These are phyloP conservation scores for Spiraea crenata DNA, from an alignment of 331 rosid species.

Conservation along the genomic window DNA sequence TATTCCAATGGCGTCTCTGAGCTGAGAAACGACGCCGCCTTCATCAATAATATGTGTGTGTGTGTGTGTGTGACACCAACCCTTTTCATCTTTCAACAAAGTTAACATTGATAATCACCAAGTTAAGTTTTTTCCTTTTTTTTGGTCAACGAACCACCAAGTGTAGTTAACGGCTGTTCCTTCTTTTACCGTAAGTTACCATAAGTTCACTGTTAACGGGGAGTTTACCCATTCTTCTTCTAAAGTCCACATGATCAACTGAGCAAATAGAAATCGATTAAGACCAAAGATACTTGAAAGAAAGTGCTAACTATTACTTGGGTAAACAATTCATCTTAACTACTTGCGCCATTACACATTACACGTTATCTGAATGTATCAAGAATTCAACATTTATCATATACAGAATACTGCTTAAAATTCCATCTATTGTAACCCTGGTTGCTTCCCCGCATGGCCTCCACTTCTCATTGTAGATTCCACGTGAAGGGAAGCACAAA, in stretches of 20 bases:
- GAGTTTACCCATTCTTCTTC: no score
- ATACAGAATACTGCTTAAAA: constrained; percentile 6
- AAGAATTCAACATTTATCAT: constrained; percentile 7
- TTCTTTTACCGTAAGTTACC: no score
- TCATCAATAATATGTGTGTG: no score
- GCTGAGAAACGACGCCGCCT: constrained; percentile 5
- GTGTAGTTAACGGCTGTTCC: no score
- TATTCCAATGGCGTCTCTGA: not conserved
- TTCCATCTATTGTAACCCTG: constrained; percentile 1
- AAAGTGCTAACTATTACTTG: not conserved
- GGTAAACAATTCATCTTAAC: not conserved
- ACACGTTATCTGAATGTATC: not conserved
- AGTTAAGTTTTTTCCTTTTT: no score
- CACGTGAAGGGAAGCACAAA: not conserved
- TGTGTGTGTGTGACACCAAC: no score
- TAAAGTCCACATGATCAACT: no score
- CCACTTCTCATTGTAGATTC: constrained; percentile 6
- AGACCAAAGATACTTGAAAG: not conserved
- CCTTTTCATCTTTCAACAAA: no score
- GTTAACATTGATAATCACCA: no score
- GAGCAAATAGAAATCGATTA: no score
- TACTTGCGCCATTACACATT: not conserved
- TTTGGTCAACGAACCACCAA: no score
- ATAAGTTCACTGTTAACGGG: no score
- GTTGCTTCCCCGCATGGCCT: not conserved